Conservation (phyloP, 768 basidiomycete species). For the Lentinula sp. region DNA sequence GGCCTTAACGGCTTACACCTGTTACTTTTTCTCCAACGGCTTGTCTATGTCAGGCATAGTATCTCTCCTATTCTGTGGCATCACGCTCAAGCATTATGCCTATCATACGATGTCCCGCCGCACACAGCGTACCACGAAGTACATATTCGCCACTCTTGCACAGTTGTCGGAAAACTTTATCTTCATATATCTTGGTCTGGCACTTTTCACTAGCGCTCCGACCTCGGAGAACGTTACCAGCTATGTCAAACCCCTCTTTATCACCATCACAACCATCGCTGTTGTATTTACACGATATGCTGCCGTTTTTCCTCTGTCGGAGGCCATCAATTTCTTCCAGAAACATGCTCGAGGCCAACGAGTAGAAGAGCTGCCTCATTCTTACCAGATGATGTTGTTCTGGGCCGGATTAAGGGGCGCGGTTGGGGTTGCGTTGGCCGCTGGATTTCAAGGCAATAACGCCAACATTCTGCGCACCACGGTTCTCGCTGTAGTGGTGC, state of each 20-base stretch:
- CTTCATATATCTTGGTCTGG: conserved; percentile 97
- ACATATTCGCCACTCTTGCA: conserved; percentile 91
- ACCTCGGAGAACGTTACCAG: conserved; percentile 68
- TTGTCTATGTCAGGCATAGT: conserved; percentile 94
- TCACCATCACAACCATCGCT: conserved; percentile 83
- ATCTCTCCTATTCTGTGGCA: conserved; percentile 95
- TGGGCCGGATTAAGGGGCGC: conserved; percentile 98
- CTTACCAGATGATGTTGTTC: conserved; percentile 99
- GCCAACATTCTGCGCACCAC: conserved; percentile 89
- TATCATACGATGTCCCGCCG: conserved; percentile 98
- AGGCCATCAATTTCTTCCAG: conserved; percentile 91
- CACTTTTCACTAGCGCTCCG: conserved; percentile 88
- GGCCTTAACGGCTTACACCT: conserved; percentile 90
- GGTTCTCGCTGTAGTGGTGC: conserved; percentile 90
- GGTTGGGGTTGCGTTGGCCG: conserved; percentile 95
- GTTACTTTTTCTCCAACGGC: conserved; percentile 99
- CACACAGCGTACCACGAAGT: conserved; percentile 91
- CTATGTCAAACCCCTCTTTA: conserved; percentile 95
- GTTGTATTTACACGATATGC: conserved; percentile 94
- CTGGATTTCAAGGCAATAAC: conserved; percentile 92
- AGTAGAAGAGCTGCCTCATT: conserved; percentile 89
- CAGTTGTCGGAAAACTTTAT: conserved; percentile 98
- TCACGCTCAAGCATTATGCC: conserved; percentile 99
- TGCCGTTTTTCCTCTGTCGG: conserved; percentile 93
- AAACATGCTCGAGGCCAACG: conserved; percentile 80